These are phyloP conservation scores for Deinandra increscens DNA, from an alignment of 129 eudicot genomes.

Conservation along the genomic window DNA sequence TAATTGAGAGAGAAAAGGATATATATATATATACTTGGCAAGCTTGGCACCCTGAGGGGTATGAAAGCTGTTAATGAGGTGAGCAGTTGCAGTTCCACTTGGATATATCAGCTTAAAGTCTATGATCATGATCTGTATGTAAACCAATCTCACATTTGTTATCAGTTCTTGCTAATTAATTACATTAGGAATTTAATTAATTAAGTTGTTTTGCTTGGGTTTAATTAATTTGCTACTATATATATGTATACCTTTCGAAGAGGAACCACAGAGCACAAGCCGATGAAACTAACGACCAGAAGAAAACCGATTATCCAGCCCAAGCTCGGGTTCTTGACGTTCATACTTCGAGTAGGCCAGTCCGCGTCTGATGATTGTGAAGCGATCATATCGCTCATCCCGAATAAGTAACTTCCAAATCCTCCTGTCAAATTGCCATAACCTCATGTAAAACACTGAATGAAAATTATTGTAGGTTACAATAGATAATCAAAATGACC, in stretches of 20 bases:
- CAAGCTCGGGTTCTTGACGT: slow-evolving; percentile 65
- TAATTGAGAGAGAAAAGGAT: too few species aligned
- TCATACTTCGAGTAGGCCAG: slow-evolving; percentile 27
- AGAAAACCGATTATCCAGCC: slow-evolving; percentile 67
- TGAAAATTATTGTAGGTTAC: too few species aligned
- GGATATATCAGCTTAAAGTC: slow-evolving; percentile 62
- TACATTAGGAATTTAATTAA: too few species aligned
- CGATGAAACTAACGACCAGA: slow-evolving; percentile 63
- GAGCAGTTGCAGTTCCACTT: slow-evolving; percentile 77
- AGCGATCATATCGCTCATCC: slow-evolving; percentile 39
- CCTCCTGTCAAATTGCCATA: slow-evolving; percentile 27
- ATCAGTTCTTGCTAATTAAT: too few species aligned
- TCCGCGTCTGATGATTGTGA: slow-evolving; percentile 26
- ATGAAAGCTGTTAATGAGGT: slow-evolving; percentile 70
- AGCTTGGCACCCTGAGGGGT: slow-evolving; percentile 67
- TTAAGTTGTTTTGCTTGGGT: not conserved
- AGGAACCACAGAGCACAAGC: slow-evolving; percentile 64
- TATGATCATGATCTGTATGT: slow-evolving; percentile 36
- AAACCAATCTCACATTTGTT: not conserved
- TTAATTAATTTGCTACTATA: not conserved
- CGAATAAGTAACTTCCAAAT: slow-evolving; percentile 45
- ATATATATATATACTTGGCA: slow-evolving; percentile 41
- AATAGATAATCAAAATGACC: too few species aligned
- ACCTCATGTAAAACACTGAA: not conserved
- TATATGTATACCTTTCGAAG: slow-evolving; percentile 76